These are phyloP conservation scores for Stachybotrys elegans DNA, from an alignment of 2,329 filamentous ascomycete species.

Conservation along the genomic window DNA sequence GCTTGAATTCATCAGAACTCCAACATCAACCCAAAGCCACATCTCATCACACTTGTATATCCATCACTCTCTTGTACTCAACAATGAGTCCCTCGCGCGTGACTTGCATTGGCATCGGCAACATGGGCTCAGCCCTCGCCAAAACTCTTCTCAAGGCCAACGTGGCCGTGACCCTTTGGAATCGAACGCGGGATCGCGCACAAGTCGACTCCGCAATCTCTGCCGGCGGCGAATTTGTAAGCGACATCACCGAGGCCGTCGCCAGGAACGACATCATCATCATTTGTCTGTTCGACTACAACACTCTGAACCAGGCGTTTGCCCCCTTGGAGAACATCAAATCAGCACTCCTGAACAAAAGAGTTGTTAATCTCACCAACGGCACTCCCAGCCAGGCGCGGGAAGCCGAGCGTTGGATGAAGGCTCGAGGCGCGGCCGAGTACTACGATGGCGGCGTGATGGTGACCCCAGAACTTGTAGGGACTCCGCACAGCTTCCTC, in stretches of 20 bases:
- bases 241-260: neutral
- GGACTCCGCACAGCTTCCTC: conserved; percentile 14
- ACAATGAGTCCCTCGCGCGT: no score
- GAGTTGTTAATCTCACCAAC: conserved; percentile 23
- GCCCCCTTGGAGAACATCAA: neutral
- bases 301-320: conserved; percentile 9
- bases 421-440: conserved; percentile 5
- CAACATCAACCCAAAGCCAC: no score
- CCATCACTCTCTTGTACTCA: no score
- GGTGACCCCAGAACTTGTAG: conserved; percentile 21
- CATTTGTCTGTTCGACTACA: conserved; percentile 20
- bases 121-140: conserved; percentile 17
- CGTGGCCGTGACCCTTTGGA: conserved; percentile 18
- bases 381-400: conserved; percentile 3
- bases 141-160: conserved; percentile 12
- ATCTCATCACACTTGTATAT: no score
- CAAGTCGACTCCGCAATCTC: conserved; percentile 9
- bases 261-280: conserved; percentile 8
- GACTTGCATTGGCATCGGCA: conserved; percentile 17
- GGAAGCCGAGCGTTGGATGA: conserved; percentile 12
- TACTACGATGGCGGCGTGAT: conserved; percentile 25
- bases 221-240: conserved; percentile 7
- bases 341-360: conserved; percentile 13
- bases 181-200: conserved; percentile 14
- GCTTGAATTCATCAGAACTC: no score